A percentile compares a stretch with the other conserved stretches of the same genome.
Evolutionary conservation across 768 basidiomycete species (phyloP).

Genomic region (Mrakia blollopis): DNA sequence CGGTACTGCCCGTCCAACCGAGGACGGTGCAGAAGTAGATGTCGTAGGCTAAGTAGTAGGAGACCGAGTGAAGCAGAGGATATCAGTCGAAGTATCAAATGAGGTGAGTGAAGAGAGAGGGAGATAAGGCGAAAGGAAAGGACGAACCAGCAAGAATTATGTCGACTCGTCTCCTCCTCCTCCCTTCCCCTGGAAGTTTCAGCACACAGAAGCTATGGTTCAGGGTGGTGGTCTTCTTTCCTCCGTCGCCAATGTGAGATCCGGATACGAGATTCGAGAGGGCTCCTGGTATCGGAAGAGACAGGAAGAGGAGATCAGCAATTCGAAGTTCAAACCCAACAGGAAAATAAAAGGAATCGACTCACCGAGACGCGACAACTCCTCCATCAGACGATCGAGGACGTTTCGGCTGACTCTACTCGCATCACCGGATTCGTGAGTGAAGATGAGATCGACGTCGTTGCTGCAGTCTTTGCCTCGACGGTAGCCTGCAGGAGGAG

Average conservation of each 20-base stretch:
- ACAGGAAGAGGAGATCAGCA: background rate
- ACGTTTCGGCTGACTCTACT: constrained; percentile 61
- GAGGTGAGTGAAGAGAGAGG: too few species aligned
- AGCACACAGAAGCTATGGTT: constrained; percentile 83
- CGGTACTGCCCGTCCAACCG: constrained; percentile 87
- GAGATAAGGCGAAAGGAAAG: background rate
- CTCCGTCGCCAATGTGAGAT: constrained; percentile 26
- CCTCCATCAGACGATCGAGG: constrained; percentile 47
- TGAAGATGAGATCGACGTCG: constrained; percentile 86
- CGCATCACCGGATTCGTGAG: constrained; percentile 57
- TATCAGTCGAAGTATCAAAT: background rate
- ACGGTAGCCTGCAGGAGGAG: constrained; percentile 57
- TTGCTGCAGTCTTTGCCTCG: constrained; percentile 74
- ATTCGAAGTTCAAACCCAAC: too few species aligned
- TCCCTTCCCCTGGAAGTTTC: constrained; percentile 53
- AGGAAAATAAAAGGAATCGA: background rate
- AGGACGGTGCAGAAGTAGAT: constrained; percentile 83
- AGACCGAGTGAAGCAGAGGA: background rate
- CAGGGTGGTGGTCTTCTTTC: constrained; percentile 67
- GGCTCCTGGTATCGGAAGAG: constrained; percentile 33
- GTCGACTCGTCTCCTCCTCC: constrained; percentile 67
- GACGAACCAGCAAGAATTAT: constrained; percentile 58
- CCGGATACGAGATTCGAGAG: constrained; percentile 25
- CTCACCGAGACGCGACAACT: constrained; percentile 58
- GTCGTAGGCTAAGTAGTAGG: constrained; percentile 50